phyloP scores from a whole-genome alignment of 768 basidiomycete species.

The Podaxis sp. region DNA sequence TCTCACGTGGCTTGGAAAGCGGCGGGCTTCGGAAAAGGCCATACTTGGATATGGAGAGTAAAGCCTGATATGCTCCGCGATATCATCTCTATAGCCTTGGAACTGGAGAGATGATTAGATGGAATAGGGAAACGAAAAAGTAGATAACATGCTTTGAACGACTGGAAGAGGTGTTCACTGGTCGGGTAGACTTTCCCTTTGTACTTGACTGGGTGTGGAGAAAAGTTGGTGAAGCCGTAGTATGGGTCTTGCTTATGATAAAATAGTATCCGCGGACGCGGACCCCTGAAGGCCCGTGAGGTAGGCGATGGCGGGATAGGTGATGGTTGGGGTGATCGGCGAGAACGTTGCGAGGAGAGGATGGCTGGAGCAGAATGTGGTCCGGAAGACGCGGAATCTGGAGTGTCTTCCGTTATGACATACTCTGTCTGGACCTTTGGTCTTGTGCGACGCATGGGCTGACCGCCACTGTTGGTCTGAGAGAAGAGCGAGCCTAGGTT shows the following conservation, averaged over 20 bases:
- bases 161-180: slow-evolving; percentile 75
- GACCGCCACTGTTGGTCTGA: slow-evolving; percentile 25
- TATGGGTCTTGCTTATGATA: slow-evolving; percentile 61
- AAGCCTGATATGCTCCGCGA: slow-evolving; percentile 67
- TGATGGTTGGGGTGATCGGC: not conserved
- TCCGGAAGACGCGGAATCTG: not conserved
- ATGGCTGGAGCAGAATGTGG: slow-evolving; percentile 1
- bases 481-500: slow-evolving; percentile 36
- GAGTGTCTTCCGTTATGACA: slow-evolving; percentile 20
- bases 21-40: slow-evolving; percentile 65
- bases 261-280: slow-evolving; percentile 45
- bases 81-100: slow-evolving; percentile 49
- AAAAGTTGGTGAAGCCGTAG: slow-evolving; percentile 75
- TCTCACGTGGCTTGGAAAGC: slow-evolving; percentile 56
- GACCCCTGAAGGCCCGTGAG: slow-evolving; percentile 16
- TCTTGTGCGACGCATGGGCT: slow-evolving; percentile 28
- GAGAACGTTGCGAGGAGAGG: slow-evolving; percentile 6
- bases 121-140: not conserved
- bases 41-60: slow-evolving; percentile 58
- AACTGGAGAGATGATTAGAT: slow-evolving; percentile 38
- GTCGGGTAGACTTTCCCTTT: slow-evolving; percentile 66
- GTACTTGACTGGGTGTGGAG: slow-evolving; percentile 57
- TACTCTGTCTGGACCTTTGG: slow-evolving; percentile 26
- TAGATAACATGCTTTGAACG: slow-evolving; percentile 53
- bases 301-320: slow-evolving; percentile 14